These are phyloP conservation scores for Dictyostelium firmibasis DNA, from an alignment of 78 protist genomes.

Conservation along the genomic window DNA sequence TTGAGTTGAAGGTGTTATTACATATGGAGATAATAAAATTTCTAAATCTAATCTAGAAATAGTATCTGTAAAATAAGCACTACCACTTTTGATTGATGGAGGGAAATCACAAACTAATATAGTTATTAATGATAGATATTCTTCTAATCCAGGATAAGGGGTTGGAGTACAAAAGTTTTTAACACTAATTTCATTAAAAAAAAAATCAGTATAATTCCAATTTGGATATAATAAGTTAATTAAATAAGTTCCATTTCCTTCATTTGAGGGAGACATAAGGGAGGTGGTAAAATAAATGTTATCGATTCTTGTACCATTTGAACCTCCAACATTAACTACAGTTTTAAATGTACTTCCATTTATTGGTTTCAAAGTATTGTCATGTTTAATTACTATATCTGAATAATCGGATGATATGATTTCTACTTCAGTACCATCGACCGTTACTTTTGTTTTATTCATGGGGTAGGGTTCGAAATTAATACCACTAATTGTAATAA, in stretches of 20 bases:
- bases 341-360: not conserved
- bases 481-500: not conserved
- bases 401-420: not conserved
- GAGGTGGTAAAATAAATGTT: not conserved
- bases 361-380: not conserved
- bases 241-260: not conserved
- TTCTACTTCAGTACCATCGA: not conserved
- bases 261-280: not conserved
- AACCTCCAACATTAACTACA: not conserved
- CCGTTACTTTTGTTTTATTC: not conserved
- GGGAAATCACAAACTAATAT: not conserved
- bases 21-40: not conserved
- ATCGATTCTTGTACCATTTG: too few relatives aligned
- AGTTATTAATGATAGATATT: not conserved
- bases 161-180: not conserved
- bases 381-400: not conserved
- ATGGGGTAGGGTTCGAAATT: not conserved
- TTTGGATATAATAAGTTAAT: not conserved
- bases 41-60: not conserved
- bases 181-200: not conserved
- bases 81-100: not conserved
- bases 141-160: not conserved
- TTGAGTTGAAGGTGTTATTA: not conserved
- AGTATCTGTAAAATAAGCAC: not conserved
- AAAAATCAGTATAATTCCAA: not conserved